phyloP scores from a whole-genome alignment of 179 eudicot species.

The Nepenthes alata region DNA sequence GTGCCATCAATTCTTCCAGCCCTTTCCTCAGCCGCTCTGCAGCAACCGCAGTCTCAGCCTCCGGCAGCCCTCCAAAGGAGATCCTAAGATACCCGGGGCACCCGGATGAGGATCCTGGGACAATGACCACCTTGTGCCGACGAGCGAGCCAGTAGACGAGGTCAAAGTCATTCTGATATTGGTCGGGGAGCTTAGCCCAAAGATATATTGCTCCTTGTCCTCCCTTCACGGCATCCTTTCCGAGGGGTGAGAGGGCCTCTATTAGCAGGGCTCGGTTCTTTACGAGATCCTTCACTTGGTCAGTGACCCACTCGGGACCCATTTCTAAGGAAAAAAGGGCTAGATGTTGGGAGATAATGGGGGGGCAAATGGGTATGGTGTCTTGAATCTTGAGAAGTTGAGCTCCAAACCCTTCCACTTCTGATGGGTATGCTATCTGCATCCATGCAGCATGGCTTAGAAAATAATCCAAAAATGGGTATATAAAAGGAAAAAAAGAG shows the following conservation, averaged over 20 bases:
- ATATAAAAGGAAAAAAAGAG: too few species aligned
- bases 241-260: slow-evolving; percentile 64
- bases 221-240: slow-evolving; percentile 61
- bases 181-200: slow-evolving; percentile 81
- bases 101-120: slow-evolving; percentile 79
- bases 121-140: slow-evolving; percentile 48
- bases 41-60: slow-evolving; percentile 50
- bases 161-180: slow-evolving; percentile 40
- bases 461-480: not conserved
- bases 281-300: slow-evolving; percentile 53
- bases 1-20: slow-evolving; percentile 56
- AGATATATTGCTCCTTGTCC: slow-evolving; percentile 97
- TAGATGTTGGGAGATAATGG: slow-evolving; percentile 65
- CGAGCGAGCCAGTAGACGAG: slow-evolving; percentile 76
- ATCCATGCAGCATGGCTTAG: slow-evolving; percentile 2
- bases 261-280: slow-evolving; percentile 48
- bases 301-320: slow-evolving; percentile 72
- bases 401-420: slow-evolving; percentile 50
- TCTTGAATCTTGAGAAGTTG: slow-evolving; percentile 87
- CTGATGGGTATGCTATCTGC: slow-evolving; percentile 84
- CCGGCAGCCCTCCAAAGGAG: slow-evolving; percentile 69
- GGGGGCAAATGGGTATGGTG: slow-evolving; percentile 89
- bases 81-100: slow-evolving; percentile 70
- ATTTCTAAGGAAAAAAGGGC: slow-evolving; percentile 63
- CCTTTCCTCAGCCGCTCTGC: slow-evolving; percentile 69